Evolutionary conservation across 1,284 basidiomycete species (phyloP).

Genomic region (Chiua sp.): DNA sequence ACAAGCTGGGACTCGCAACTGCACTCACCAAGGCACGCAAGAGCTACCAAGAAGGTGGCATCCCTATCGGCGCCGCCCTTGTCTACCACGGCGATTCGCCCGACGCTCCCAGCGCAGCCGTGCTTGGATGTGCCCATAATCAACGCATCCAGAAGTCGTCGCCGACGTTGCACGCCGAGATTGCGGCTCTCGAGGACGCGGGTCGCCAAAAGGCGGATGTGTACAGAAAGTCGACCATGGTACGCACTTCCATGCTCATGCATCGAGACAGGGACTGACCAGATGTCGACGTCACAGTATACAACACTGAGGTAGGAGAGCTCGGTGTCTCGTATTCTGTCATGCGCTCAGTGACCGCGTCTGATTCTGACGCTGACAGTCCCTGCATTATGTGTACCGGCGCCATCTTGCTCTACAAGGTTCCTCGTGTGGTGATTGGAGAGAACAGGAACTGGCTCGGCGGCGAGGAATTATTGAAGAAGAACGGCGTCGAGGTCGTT

Average conservation of each 20-base stretch:
- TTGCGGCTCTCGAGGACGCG: constrained; percentile 54
- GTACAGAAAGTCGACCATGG: constrained; percentile 53
- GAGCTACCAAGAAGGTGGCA: constrained; percentile 54
- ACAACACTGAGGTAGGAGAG: constrained; percentile 55
- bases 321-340: background rate
- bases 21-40: constrained; percentile 51
- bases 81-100: constrained; percentile 34
- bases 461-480: constrained; percentile 53
- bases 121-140: constrained; percentile 57
- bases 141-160: constrained; percentile 58
- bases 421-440: constrained; percentile 64
- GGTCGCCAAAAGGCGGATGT: constrained; percentile 49
- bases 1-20: constrained; percentile 32
- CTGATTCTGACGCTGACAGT: constrained; percentile 30
- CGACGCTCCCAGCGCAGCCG: constrained; percentile 20
- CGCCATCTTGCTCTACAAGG: constrained; percentile 61
- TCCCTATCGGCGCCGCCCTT: constrained; percentile 63
- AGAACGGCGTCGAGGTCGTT: constrained; percentile 57
- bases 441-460: constrained; percentile 58
- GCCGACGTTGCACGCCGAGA: constrained; percentile 62
- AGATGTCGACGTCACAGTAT: constrained; percentile 22
- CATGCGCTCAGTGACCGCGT: background rate
- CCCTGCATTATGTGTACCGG: constrained; percentile 71
- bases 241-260: background rate
- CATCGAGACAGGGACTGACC: background rate